phyloP scores from a whole-genome alignment of 2,329 filamentous ascomycete species.

The Proliferodiscus dingleyae region DNA sequence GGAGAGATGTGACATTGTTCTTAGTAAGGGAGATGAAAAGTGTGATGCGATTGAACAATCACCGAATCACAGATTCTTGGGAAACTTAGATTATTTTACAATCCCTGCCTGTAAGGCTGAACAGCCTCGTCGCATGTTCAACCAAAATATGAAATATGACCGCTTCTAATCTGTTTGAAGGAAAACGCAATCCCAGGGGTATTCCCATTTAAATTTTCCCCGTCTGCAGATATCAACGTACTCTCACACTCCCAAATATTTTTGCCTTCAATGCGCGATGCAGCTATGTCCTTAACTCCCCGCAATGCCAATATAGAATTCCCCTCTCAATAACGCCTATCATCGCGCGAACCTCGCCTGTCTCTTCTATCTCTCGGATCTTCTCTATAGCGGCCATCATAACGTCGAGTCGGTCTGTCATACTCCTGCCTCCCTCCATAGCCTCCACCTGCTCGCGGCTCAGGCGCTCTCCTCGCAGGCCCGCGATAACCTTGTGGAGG shows the following conservation, averaged over 20 bases:
- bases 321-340: constrained; percentile 14
- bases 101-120: no score
- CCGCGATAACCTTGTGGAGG: constrained; percentile 44
- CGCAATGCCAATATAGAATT: neutral
- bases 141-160: no score
- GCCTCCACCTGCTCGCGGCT: constrained; percentile 11
- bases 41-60: neutral
- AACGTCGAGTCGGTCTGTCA: constrained; percentile 6
- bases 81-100: no score
- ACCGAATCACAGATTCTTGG: no score
- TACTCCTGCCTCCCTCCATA: constrained; percentile 3
- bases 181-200: neutral
- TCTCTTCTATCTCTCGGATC: constrained; percentile 12
- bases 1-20: constrained; percentile 55
- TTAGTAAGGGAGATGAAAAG: neutral
- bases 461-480: constrained; percentile 26
- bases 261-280: neutral
- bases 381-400: constrained; percentile 16
- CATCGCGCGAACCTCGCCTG: constrained; percentile 17
- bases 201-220: neutral
- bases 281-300: neutral
- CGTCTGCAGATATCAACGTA: no score
- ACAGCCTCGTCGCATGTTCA: no score
- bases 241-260: neutral
- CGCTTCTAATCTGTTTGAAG: neutral